Conservation (phyloP, 805 yeast genomes). For the Lipomyces starkeyi region DNA sequence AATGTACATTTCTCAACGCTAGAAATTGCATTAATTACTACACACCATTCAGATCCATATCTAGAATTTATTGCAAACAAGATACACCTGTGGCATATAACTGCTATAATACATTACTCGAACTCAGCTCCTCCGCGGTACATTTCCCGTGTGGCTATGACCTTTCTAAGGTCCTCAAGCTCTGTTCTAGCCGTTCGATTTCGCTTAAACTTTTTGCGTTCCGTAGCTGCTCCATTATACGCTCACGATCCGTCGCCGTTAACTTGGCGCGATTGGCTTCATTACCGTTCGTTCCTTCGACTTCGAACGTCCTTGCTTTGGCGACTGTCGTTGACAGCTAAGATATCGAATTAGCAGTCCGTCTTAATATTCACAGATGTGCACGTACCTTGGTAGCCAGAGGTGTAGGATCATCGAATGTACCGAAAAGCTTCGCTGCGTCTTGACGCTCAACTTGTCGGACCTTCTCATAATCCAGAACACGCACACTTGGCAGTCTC, state of each 20-base stretch:
- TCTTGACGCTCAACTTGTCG: conserved; percentile 58
- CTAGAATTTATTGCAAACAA: neutral
- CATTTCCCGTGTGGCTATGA: neutral
- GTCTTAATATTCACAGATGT: neutral
- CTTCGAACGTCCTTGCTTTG: conserved; percentile 30
- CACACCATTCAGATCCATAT: neutral
- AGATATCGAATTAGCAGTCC: neutral
- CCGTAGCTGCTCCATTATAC: conserved; percentile 59
- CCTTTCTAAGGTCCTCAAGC: conserved; percentile 14
- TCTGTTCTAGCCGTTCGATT: conserved; percentile 68
- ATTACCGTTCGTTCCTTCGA: conserved; percentile 42
- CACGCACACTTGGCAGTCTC: conserved; percentile 64
- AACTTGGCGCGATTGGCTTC: conserved; percentile 47
- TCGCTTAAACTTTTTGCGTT: conserved; percentile 75
- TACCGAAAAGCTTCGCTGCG: conserved; percentile 55
- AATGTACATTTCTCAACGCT: too few relatives aligned
- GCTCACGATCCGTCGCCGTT: conserved; percentile 58
- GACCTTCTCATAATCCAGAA: conserved; percentile 72
- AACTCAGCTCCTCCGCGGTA: too few relatives aligned
- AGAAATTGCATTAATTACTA: neutral
- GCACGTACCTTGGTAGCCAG: conserved; percentile 48
- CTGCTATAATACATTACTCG: neutral
- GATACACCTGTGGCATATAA: neutral
- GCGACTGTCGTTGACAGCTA: conserved; percentile 15
- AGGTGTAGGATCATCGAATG: conserved; percentile 39